Evolutionary conservation across 2,329 filamentous ascomycete species (phyloP), one percentile per base, ranked within the genome.

Genomic region (Apiospora pterosperma): DNA sequence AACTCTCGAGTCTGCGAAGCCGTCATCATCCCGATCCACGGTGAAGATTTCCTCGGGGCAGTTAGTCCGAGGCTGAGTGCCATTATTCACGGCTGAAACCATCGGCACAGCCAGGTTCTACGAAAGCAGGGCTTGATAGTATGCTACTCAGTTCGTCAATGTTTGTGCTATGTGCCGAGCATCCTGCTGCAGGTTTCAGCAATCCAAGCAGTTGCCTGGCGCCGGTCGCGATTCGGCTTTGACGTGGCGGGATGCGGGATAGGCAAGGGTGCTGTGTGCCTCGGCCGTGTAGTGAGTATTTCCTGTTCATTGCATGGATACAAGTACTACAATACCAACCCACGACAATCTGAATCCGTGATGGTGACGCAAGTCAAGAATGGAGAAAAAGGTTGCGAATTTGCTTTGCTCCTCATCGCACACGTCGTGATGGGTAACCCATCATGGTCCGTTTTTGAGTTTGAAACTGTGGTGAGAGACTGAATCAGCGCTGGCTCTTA

Each of bases 381-480:
- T 55, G 48, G 28, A 55, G 48, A 52, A 55, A 55, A 55, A 55
- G 48, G 48, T 55, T 55, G 48, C 28, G 25, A 31, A 34, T 55
- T n/a, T 34, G 48, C 28, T 55, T 55, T 55, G 48, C 48, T 34
- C 28, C 48, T 34, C n/a, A 55, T 55, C 11, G 48, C 48, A 55
- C 25, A 16, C 28, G 48, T 34, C 28, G 48, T 28, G 48, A 55
- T 34, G 48, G 48, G 48, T 34, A 55, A 34, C 28, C 48, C 48
- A 55, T 55, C 48, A 34, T 55, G 28, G 28, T 55, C 25, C 48
- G 48, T 55, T 55, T 55, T 55, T 55, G 48, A 55, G 48, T 55
- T 55, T 55, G 48, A 34, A 55, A 55, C 48, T n/a, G 42, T 55
- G 28, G 48, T 34, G 28, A 34, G 48, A 55, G 28, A 55, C 48